Evolutionary conservation across 2,329 filamentous ascomycete genomes (phyloP).

Genomic region (Sporothrix luriei): DNA sequence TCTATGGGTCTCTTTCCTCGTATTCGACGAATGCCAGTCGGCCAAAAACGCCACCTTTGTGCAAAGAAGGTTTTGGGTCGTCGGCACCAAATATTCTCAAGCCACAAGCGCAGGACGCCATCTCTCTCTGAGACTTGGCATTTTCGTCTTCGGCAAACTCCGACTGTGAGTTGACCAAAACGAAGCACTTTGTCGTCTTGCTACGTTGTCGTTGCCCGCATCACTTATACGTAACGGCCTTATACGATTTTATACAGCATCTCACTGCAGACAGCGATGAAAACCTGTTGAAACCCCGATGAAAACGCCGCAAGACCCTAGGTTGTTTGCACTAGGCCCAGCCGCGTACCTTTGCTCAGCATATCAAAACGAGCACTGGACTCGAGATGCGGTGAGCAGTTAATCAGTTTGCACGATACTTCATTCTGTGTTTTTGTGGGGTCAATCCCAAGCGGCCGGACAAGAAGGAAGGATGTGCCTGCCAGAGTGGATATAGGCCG

Average conservation of each 20-base stretch:
- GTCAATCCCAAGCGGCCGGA: slow-evolving; percentile 3
- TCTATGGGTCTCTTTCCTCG: slow-evolving; percentile 37
- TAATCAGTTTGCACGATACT: slow-evolving; percentile 16
- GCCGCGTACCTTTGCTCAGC: too few species aligned
- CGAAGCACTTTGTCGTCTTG: background rate
- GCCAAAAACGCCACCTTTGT: slow-evolving; percentile 22
- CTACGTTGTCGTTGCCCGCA: background rate
- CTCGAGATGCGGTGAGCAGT: slow-evolving; percentile 15
- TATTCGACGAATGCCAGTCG: slow-evolving; percentile 9
- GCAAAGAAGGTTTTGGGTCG: slow-evolving; percentile 17
- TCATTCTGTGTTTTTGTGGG: background rate
- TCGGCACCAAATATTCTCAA: slow-evolving; percentile 7
- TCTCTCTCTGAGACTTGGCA: slow-evolving; percentile 2
- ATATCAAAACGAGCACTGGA: background rate
- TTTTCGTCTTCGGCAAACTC: slow-evolving; percentile 31
- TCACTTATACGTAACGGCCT: background rate
- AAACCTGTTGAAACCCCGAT: too few species aligned
- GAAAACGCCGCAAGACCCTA: too few species aligned
- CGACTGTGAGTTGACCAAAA: slow-evolving; percentile 16
- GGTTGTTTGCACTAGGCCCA: background rate
- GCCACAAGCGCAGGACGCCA: slow-evolving; percentile 24
- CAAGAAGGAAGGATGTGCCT: background rate
- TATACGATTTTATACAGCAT: background rate
- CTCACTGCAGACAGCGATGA: background rate
- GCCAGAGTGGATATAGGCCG: slow-evolving; percentile 8